Percentiles rank a stretch among this genome's conserved stretches.
Conservation (phyloP, 1,284 basidiomycete genomes). For the Caloboletus inedulis region DNA sequence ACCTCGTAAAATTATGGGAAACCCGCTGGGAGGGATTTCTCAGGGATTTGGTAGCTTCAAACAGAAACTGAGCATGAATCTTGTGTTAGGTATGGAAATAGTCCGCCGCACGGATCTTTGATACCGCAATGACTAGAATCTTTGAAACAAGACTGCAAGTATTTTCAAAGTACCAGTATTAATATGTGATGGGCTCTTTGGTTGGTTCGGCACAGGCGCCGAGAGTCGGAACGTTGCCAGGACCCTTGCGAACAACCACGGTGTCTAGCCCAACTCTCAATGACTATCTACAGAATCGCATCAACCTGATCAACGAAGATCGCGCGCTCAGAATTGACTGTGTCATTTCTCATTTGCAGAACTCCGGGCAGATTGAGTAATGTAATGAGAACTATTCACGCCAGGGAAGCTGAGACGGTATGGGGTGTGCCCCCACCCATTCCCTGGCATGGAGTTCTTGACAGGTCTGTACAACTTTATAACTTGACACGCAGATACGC, state of each 20-base stretch:
- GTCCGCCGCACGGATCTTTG: not conserved
- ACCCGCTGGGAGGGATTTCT: conserved; percentile 52
- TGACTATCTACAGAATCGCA: conserved; percentile 41
- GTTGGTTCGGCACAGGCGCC: not conserved
- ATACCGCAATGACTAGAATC: not conserved
- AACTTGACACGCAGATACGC: not conserved
- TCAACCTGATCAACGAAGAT: conserved; percentile 50
- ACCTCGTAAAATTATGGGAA: conserved; percentile 48
- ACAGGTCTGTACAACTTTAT: conserved; percentile 42
- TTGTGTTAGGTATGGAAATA: not conserved
- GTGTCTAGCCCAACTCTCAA: conserved; percentile 22
- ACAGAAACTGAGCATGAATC: conserved; percentile 2
- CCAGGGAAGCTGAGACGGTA: conserved; percentile 48
- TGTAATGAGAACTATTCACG: conserved; percentile 50
- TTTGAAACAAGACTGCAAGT: not conserved
- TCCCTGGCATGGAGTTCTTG: conserved; percentile 73
- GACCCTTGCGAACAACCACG: not conserved
- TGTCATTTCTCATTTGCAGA: conserved; percentile 41
- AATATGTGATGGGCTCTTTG: no score
- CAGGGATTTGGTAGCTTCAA: conserved; percentile 34
- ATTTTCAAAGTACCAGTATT: not conserved
- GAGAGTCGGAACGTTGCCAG: not conserved
- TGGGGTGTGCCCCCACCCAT: conserved; percentile 65
- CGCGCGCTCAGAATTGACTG: conserved; percentile 43
- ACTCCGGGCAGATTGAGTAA: conserved; percentile 44